A percentile compares a stretch with the other conserved stretches of the same genome.
phyloP scores from a whole-genome alignment of 257 asterid genomes.

The Solanum chaucha region DNA sequence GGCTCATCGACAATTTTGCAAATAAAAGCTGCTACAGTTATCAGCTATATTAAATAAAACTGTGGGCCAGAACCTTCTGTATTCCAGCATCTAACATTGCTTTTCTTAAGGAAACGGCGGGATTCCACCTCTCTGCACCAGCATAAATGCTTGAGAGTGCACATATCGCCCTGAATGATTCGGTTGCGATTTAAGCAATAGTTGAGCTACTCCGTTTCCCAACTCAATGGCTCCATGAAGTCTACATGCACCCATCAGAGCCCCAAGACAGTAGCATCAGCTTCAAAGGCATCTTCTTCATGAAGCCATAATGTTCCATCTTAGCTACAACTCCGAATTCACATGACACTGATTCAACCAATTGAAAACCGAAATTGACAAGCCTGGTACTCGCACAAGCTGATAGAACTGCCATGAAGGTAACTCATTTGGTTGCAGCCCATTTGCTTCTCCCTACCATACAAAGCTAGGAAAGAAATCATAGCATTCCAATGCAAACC shows the following conservation, averaged over 20 bases:
- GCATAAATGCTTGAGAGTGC: conserved; percentile 80
- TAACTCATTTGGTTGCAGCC: no score
- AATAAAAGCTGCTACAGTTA: neutral
- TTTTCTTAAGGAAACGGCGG: conserved; percentile 59
- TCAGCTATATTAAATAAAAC: conserved; percentile 14
- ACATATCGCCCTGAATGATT: no score
- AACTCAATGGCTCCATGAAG: conserved; percentile 62
- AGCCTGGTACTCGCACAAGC: conserved; percentile 66
- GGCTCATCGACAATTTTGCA: no score
- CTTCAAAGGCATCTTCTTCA: no score
- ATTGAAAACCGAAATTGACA: conserved; percentile 47
- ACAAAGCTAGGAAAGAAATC: no score
- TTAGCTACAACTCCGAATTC: conserved; percentile 37
- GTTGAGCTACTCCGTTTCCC: conserved; percentile 58
- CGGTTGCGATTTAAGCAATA: conserved; percentile 51
- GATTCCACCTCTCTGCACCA: conserved; percentile 56
- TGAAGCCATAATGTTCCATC: conserved; percentile 68
- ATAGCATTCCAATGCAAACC: no score
- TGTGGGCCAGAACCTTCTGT: conserved; percentile 64
- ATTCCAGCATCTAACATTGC: conserved; percentile 57
- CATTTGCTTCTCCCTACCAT: conserved; percentile 45
- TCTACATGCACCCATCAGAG: conserved; percentile 66
- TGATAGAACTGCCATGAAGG: conserved; percentile 59
- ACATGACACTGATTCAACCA: conserved; percentile 45
- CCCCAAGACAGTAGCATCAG: conserved; percentile 36